Base-by-base conservation (phyloP, 1,139 yeast genomes). In the Trichomonascaceae sp. region DNA sequence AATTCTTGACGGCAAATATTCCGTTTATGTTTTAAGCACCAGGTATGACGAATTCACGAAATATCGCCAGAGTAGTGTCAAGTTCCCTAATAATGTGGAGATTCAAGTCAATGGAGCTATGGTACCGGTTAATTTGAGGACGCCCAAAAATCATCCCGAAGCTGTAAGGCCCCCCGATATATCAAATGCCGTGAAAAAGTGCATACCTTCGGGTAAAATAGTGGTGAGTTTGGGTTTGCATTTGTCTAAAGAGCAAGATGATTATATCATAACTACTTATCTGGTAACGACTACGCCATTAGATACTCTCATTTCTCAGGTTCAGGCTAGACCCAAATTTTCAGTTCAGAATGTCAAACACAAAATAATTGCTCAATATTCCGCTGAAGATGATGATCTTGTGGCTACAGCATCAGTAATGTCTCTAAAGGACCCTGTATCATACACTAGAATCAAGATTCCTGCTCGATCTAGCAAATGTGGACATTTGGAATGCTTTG, bases 401-500 rank as follows among this genome's bases (percentile, higher is more conserved):
- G 67, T 63, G 36, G 68, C 73, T 19, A 65, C 69, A 27, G 63
- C 72, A 17, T 66, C 70, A 4, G 64, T 66, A 3, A 66, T 70
- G 51, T 60, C 72, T 8, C 61, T 75, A 36, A 70, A 64, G 51
- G 76, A 75, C 56, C 75, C 75, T 1, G 62, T 74, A 5, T 64
- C 73, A 36, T 68, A 61, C 54, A 56, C 66, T n/a, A 65, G 75
- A 19, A 71, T 75, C 47, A 55, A 57, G 15, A 49, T 63, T 5
- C 79, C 79, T 0, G 61, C 72, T 3, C 61, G 78, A 19, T 69
- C 77, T 1, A 57, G 61, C n/a, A 55, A 52, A 19, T 75, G 79
- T 56, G 57, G 57, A 17, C 79, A 75, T 58, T 63, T 74, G 22
- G 76, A 73, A 52, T 74, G 78, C 56, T 67, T 74, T 50, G 79